Base-by-base conservation (phyloP, 352 stramenopile species). In the Pythium coloratum region DNA sequence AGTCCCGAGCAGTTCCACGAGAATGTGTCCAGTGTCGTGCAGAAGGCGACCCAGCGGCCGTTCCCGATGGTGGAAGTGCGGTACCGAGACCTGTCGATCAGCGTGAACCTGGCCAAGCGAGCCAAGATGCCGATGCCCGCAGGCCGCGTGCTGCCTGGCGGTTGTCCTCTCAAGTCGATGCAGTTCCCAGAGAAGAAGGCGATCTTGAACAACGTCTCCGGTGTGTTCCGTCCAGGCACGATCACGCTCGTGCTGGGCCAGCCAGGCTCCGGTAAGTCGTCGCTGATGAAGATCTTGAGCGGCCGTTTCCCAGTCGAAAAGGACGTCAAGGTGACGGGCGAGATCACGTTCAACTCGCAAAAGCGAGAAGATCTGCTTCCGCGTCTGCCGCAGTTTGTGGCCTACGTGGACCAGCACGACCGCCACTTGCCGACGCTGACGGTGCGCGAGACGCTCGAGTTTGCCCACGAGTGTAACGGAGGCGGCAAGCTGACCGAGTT, bases 391-490 rank as follows among this genome's bases (percentile, higher is more conserved):
- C 71, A 77, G 59, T 69, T 78, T 58, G 62, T 75, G 18, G 59
- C 60, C 28, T 80, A 80, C 62, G 64, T 78, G 36, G 64, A 66
- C 33, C 75, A 81, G 64, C 72, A 77, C 49, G 92, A 98, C 71
- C 51, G 68, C 10, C 92, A 98, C 80, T 75, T 86, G 26, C 78
- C 92, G 26, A 75, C 81, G 18, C 72, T 98, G 24, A 97, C 91
- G 8, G 94, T 98, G 0, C 62, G 84, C 30, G 92, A 98, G 69
- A 98, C 94, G 18, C 82, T 98, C 47, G 73, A 86, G 40, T 98
- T 98, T 80, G 84, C 92, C 14, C 94, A 92, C 64, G 82, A 88
- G 34, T 95, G 82, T 40, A 59, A 81, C 36, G 77, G 66, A 13
- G 63, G 63, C 20, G 63, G 56, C 33, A 53, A 56, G 26, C 59